phyloP scores from a whole-genome alignment of 2,329 filamentous ascomycete genomes.

The Penicillium sp. region DNA sequence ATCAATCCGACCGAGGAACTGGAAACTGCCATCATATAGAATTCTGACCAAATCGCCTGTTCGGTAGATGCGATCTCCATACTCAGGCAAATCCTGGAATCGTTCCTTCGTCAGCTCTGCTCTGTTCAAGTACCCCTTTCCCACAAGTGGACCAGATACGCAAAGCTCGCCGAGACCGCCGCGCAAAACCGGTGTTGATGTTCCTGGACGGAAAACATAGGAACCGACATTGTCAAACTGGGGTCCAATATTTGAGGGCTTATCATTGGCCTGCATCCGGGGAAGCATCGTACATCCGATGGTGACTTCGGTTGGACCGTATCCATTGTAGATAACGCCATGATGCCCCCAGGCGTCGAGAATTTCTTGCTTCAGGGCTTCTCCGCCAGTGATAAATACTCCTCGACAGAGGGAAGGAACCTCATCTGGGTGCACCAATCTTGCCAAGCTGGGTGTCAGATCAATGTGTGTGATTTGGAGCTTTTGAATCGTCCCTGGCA shows the following conservation, averaged over 20 bases:
- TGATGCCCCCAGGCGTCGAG: constrained; percentile 79
- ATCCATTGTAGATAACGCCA: constrained; percentile 84
- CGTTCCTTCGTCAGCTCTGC: constrained; percentile 72
- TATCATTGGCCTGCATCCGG: constrained; percentile 73
- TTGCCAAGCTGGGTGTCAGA: constrained; percentile 81
- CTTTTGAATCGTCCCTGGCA: constrained; percentile 68
- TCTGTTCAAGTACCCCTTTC: constrained; percentile 83
- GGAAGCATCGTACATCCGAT: constrained; percentile 90
- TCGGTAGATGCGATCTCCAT: constrained; percentile 69
- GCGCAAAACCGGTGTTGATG: constrained; percentile 68
- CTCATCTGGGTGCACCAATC: constrained; percentile 73
- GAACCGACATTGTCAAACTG: constrained; percentile 87
- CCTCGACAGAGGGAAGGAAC: constrained; percentile 77
- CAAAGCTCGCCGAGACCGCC: constrained; percentile 87
- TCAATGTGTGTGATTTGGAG: constrained; percentile 86
- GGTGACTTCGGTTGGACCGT: constrained; percentile 88
- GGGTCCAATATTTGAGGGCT: constrained; percentile 81
- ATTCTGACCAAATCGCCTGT: constrained; percentile 87
- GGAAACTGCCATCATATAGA: constrained; percentile 75
- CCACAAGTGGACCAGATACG: constrained; percentile 81
- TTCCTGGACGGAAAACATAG: constrained; percentile 70
- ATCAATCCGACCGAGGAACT: constrained; percentile 84
- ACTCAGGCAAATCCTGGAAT: constrained; percentile 65
- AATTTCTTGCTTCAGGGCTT: constrained; percentile 85
- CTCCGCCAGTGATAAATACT: constrained; percentile 91